Conservation (phyloP, 352 stramenopile genomes). For the Pythium folliculosum region DNA sequence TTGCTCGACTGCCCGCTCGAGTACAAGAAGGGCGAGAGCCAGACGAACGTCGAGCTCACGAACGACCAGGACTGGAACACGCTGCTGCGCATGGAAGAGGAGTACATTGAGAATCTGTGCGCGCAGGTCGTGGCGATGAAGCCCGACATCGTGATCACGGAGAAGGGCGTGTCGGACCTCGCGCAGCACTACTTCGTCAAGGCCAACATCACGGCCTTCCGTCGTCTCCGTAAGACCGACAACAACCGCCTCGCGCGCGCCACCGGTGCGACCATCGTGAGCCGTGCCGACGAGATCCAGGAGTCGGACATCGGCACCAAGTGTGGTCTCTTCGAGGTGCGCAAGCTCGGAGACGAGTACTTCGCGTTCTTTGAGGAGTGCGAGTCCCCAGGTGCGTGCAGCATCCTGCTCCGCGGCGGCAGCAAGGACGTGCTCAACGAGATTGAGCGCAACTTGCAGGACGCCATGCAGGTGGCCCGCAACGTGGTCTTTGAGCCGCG, state of each 20-base stretch:
- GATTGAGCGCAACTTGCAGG: constrained; percentile 98
- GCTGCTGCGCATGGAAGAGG: constrained; percentile 98
- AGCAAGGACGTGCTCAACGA: constrained; percentile 99
- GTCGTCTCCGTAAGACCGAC: constrained; percentile 98
- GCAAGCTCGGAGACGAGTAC: constrained; percentile 94
- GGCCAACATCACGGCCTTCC: constrained; percentile 98
- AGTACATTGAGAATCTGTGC: constrained; percentile 99
- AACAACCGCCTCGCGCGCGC: constrained; percentile 99
- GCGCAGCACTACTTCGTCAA: constrained; percentile 99
- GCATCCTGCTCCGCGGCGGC: constrained; percentile 97
- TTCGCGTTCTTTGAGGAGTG: constrained; percentile 99
- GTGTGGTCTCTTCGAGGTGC: constrained; percentile 98
- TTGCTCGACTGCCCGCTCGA: constrained; percentile 99
- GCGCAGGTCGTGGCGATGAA: constrained; percentile 98
- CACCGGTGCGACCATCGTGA: constrained; percentile 98
- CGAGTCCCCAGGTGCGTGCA: constrained; percentile 98
- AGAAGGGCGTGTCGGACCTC: constrained; percentile 99
- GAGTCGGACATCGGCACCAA: constrained; percentile 98
- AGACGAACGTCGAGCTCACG: constrained; percentile 98
- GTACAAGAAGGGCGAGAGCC: constrained; percentile 99
- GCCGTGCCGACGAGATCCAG: constrained; percentile 97
- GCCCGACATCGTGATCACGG: constrained; percentile 99
- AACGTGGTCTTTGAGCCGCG: constrained; percentile 99
- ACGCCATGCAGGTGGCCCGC: constrained; percentile 99
- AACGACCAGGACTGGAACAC: constrained; percentile 99